These are phyloP conservation scores for Cairneyella variabilis DNA, from an alignment of 495 filamentous ascomycete genomes.

Conservation along the genomic window DNA sequence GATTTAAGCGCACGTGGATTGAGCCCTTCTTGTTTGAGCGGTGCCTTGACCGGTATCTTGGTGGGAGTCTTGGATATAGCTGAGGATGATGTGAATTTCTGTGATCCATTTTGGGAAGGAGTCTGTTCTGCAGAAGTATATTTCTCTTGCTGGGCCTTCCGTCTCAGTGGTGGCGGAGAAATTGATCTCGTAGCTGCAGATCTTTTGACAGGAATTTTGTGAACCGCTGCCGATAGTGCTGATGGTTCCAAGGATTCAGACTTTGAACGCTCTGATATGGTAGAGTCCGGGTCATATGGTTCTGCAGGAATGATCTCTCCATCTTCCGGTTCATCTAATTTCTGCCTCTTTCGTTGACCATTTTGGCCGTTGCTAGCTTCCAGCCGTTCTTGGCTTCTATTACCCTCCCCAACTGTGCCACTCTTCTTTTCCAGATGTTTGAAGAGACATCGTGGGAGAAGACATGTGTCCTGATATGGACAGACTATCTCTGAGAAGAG, in stretches of 20 bases:
- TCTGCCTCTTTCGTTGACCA: conserved; percentile 15
- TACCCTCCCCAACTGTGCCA: not conserved
- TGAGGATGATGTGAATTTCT: not conserved
- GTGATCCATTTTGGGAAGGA: not conserved
- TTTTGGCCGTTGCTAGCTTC: conserved; percentile 2
- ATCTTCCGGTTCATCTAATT: conserved; percentile 2
- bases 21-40: conserved; percentile 44
- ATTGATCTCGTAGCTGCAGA: conserved; percentile 27
- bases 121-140: not conserved
- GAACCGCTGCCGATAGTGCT: not conserved
- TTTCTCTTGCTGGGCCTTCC: not conserved
- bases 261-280: not conserved
- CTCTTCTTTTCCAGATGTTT: conserved; percentile 7
- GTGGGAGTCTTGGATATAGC: conserved; percentile 8
- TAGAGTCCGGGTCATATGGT: not conserved
- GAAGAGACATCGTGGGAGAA: conserved; percentile 26
- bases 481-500: conserved; percentile 26
- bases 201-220: not conserved
- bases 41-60: conserved; percentile 2
- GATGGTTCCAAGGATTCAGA: too few relatives aligned
- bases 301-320: not conserved
- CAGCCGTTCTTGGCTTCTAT: not conserved
- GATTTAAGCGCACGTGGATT: conserved; percentile 78
- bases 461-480: conserved; percentile 21
- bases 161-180: conserved; percentile 40